Evolutionary conservation across 1,139 yeast species (phyloP), one percentile per base, ranked within the genome.

Genomic region (Nadsonia commutata): DNA sequence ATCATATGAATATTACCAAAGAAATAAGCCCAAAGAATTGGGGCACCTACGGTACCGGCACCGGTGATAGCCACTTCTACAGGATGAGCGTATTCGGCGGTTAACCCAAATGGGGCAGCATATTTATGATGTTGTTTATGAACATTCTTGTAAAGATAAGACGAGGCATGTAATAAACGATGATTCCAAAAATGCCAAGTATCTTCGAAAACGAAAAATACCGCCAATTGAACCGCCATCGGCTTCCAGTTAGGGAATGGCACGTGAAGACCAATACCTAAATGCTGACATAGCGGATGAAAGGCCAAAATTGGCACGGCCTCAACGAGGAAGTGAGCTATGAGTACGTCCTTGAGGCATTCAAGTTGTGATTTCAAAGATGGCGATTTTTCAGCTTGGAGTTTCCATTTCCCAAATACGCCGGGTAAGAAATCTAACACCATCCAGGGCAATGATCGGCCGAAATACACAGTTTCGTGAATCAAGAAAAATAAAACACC

Each of bases 71-170:
- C 77, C 20, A 90, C 94, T 66, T 88, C 97, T 31, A 80, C 70
- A 3, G 97, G 97, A 58, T 88, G 96, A 7, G 97, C 97, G 60
- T 88, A 88, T 64, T 88, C 97, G 20, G 97, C 97, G 44, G 96
- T 80, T 49, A 88, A 69, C 19, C 97, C 97, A 60, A 88, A 88
- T 27, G 97, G 97, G 37, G 96, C 96, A 21, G 96, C 95, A 60
- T 86, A 88, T 62, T 86, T 78, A 65, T 88, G 97, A 65, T 88
- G 97, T 67, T 84, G 94, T 67, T 88, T 88, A 69, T 88, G 97
- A 54, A 88, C 84, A 61, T 80, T 74, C 66, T 82, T 84, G 72
- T 88, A 88, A 27, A 27, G 33, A 58, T 88, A 78, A 52, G 76
- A 71, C 44, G 94, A 94, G 57, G 76, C 72, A 63, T 88, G 97